A percentile compares a stretch with the other conserved stretches of the same genome.
These are phyloP conservation scores for Casuarina glauca DNA, from an alignment of 306 rosid species.

Conservation along the genomic window DNA sequence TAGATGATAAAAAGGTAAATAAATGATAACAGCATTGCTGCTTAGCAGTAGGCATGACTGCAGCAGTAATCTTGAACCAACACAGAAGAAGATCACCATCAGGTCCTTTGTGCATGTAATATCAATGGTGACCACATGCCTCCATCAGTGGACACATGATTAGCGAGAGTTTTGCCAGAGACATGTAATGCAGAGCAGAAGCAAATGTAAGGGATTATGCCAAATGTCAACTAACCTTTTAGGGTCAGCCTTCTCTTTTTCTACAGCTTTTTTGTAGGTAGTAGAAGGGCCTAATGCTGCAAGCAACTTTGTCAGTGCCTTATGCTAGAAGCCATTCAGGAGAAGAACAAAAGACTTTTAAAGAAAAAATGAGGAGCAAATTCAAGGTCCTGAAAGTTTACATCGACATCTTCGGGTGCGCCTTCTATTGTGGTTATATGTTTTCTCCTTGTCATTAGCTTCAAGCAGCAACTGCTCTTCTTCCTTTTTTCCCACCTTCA, in stretches of 20 bases:
- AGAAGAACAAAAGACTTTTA: neutral
- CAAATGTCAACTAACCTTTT: conserved; percentile 55
- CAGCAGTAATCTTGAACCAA: neutral
- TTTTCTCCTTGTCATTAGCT: conserved; percentile 34
- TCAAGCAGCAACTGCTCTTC: conserved; percentile 18
- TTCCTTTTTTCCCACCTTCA: conserved; percentile 51
- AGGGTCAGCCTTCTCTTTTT: conserved; percentile 54
- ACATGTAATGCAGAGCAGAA: neutral
- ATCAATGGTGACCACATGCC: neutral
- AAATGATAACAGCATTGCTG: neutral
- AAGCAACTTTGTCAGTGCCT: conserved; percentile 20
- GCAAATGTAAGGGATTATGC: neutral
- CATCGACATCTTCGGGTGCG: conserved; percentile 61
- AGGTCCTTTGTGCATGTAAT: neutral
- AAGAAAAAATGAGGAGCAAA: neutral
- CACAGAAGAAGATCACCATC: neutral
- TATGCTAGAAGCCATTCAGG: neutral
- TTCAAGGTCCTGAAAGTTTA: conserved; percentile 32
- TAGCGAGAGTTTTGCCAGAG: neutral
- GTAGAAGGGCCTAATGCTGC: conserved; percentile 65
- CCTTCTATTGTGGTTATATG: conserved; percentile 37
- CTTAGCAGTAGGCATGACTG: neutral
- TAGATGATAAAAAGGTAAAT: neutral
- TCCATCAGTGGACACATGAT: neutral
- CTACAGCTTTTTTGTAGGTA: conserved; percentile 38